phyloP scores from a whole-genome alignment of 345 rosid genomes.

The Pseudoturritis turrita region DNA sequence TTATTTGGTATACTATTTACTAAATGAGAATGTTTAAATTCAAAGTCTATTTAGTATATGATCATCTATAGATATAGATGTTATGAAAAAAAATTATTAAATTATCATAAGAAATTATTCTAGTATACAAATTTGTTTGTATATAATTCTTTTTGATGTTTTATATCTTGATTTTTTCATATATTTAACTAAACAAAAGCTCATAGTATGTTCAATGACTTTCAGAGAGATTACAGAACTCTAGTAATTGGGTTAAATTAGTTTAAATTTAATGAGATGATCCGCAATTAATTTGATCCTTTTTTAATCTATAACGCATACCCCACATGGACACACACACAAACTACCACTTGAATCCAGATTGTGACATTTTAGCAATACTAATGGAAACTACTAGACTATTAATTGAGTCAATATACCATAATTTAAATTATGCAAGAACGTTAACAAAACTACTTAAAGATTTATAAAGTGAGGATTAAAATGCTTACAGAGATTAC shows the following conservation, averaged over 20 bases:
- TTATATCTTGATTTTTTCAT: background rate
- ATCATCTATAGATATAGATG: too few relatives aligned
- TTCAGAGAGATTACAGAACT: background rate
- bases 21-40: too few relatives aligned
- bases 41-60: too few relatives aligned
- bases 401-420: background rate
- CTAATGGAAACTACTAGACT: background rate
- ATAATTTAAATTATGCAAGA: background rate
- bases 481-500: constrained; percentile 40
- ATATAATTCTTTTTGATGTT: too few relatives aligned
- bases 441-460: background rate
- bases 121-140: too few relatives aligned
- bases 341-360: too few relatives aligned
- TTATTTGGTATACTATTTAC: too few relatives aligned
- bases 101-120: too few relatives aligned
- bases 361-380: background rate
- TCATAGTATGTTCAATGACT: background rate
- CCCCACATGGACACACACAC: background rate
- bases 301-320: background rate
- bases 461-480: too few relatives aligned
- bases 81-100: too few relatives aligned
- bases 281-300: background rate
- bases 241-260: background rate
- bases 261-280: background rate
- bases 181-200: background rate